These are phyloP conservation scores for Paecilomyces sp. DNA, from an alignment of 2,329 filamentous ascomycete genomes.

Conservation along the genomic window DNA sequence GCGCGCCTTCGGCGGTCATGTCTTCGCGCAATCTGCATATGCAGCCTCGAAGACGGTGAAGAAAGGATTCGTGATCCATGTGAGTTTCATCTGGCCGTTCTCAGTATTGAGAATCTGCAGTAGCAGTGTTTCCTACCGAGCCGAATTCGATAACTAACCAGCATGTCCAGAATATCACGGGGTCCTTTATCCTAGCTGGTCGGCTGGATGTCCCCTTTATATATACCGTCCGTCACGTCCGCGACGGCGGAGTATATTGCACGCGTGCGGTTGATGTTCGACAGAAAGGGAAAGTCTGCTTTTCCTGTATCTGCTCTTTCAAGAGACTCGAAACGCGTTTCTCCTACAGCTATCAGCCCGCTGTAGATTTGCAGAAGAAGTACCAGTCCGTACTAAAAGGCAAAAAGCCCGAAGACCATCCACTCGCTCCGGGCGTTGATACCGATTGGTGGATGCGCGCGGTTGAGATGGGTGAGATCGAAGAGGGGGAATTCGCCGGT, in stretches of 20 bases:
- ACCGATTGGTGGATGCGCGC: conserved; percentile 27
- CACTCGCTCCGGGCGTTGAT: conserved; percentile 26
- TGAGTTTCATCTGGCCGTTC: conserved; percentile 19
- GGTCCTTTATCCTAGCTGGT: conserved; percentile 46
- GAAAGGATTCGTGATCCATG: conserved; percentile 46
- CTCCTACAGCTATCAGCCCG: conserved; percentile 23
- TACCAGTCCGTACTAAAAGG: conserved; percentile 22
- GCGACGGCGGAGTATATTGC: conserved; percentile 47
- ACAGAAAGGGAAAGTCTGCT: conserved; percentile 43
- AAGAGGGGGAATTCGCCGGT: conserved; percentile 29
- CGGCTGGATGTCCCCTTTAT: conserved; percentile 42
- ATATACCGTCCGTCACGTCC: conserved; percentile 44
- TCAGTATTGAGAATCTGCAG: not conserved
- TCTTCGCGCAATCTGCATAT: conserved; percentile 52
- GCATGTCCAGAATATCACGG: conserved; percentile 41
- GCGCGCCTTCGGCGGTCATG: conserved; percentile 47
- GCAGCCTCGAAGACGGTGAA: conserved; percentile 49
- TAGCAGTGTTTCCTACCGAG: not conserved
- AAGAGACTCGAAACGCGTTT: conserved; percentile 35
- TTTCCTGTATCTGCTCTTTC: conserved; percentile 48
- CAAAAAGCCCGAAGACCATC: conserved; percentile 26
- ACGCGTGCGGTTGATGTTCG: conserved; percentile 47
- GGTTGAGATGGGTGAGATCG: conserved; percentile 16
- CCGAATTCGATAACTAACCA: not conserved
- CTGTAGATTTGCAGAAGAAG: conserved; percentile 16